phyloP scores from a whole-genome alignment of 345 rosid genomes.

The Populus simonii region DNA sequence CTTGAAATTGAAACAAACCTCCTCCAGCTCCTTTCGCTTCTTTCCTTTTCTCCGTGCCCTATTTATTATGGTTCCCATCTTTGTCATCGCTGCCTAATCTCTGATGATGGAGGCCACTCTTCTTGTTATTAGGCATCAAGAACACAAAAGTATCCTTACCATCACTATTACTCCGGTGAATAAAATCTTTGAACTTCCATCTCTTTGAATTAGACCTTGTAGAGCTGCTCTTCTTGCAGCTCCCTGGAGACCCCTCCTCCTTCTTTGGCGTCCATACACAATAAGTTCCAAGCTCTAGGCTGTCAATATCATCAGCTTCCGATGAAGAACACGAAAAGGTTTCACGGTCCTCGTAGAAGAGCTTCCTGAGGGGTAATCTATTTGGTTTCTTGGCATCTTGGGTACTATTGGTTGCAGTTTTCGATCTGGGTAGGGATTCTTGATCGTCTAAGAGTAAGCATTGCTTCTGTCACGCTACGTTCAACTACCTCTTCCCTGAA shows the following conservation, averaged over 20 bases:
- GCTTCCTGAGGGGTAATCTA: constrained; percentile 45
- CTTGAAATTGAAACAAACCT: not conserved
- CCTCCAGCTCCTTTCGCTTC: not conserved
- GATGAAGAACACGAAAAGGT: constrained; percentile 47
- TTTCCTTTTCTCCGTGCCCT: not conserved
- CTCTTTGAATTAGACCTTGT: constrained; percentile 53
- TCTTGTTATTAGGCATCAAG: constrained; percentile 34
- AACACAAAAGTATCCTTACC: constrained; percentile 40
- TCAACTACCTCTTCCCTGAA: constrained; percentile 10
- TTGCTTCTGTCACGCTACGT: constrained; percentile 8
- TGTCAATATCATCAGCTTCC: constrained; percentile 53
- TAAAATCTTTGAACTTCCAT: constrained; percentile 61
- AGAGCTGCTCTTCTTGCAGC: constrained; percentile 53
- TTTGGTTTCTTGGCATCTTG: constrained; percentile 10
- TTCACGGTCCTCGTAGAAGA: constrained; percentile 57
- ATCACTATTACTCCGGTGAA: constrained; percentile 51
- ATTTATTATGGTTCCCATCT: not conserved
- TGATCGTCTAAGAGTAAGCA: constrained; percentile 1
- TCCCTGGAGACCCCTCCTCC: constrained; percentile 18
- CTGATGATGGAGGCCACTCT: constrained; percentile 11
- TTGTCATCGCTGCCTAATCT: not conserved
- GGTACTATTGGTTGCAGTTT: not conserved
- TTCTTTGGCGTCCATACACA: constrained; percentile 71
- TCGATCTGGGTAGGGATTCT: not conserved
- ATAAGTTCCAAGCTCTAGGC: constrained; percentile 46